Percentiles rank a stretch among this genome's conserved stretches.
phyloP scores from a whole-genome alignment of 768 basidiomycete genomes.

The Sarcodon aspratus region DNA sequence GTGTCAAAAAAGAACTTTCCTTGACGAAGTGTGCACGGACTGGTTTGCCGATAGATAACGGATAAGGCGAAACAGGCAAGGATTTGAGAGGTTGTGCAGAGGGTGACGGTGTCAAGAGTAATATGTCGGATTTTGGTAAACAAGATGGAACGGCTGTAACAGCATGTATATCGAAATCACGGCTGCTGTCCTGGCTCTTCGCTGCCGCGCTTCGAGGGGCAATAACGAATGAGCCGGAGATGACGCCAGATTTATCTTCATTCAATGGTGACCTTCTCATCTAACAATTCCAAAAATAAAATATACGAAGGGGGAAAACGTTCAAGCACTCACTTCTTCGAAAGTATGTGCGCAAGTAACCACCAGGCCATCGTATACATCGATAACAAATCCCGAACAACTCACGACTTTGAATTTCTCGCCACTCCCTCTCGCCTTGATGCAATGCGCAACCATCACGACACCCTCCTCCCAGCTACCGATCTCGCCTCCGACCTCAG shows the following conservation, averaged over 20 bases:
- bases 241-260: conserved; percentile 5
- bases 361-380: conserved; percentile 22
- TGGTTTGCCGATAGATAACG: conserved; percentile 29
- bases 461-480: conserved; percentile 20
- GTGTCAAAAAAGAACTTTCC: conserved; percentile 13
- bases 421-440: conserved; percentile 13
- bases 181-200: conserved; percentile 8
- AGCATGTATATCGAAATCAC: conserved; percentile 19
- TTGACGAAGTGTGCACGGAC: conserved; percentile 46
- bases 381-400: conserved; percentile 47
- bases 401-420: conserved; percentile 34
- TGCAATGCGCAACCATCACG: conserved; percentile 42
- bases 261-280: conserved; percentile 3
- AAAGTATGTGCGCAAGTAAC: conserved; percentile 55
- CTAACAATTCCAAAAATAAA: neutral
- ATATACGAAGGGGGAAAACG: neutral
- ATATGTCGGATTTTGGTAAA: conserved; percentile 47
- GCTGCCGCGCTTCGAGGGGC: conserved; percentile 23
- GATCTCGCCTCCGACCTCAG: neutral
- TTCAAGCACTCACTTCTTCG: conserved; percentile 37
- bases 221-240: conserved; percentile 33
- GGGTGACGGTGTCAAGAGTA: conserved; percentile 24
- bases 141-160: conserved; percentile 38
- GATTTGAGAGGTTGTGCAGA: conserved; percentile 22
- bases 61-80: conserved; percentile 56